Base-by-base conservation (phyloP, 129 eudicot species). In the Saussurea involucrata region DNA sequence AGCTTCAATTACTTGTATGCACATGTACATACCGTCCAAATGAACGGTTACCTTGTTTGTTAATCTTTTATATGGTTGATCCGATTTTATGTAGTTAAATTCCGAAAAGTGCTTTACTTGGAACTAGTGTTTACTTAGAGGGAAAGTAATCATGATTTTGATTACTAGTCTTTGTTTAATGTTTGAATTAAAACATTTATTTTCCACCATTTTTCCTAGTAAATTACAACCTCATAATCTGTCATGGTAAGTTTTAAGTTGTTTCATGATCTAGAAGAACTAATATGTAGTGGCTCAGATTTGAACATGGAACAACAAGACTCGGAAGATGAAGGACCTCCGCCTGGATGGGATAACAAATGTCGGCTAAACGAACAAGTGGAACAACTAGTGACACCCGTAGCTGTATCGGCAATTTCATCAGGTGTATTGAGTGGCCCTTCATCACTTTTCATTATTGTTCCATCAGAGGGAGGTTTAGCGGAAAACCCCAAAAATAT, bases 321-420 rank as follows among this genome's bases (percentile, higher is more conserved):
- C 25, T 74, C 79, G 8, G 87, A 78, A 34, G 84, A 81, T 17
- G 83, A 80, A 13, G 86, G 85, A 40, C 86, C 71, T 21, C 85
- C 88, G n/a, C 85, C 85, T 2, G 92, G 87, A 60, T 85, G 89
- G 89, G 83, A 87, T 72, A 32, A 27, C n/a, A 28, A 21, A 0
- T 17, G 46, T 83, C 82, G 75, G 33, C 81, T 77, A 5, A 33
- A 72, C 34, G 78, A 76, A 68, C 68, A 64, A 63, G 70, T 20
- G 10, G 76, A 69, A 49, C 73, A 71, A 34, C 36, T 17, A 37
- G 40, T 42, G 34, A 64, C 76, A 71, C 67, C 71, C 67, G 36
- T 74, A 34, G 44, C 44, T 1, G 5, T 74, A 66, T 73, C 33
- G 9, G 61, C 73, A 24, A 34, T 49, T 32, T 66, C 74, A 66